phyloP scores from a whole-genome alignment of 2,329 filamentous ascomycete genomes.

The Ophiostoma tasmaniense region DNA sequence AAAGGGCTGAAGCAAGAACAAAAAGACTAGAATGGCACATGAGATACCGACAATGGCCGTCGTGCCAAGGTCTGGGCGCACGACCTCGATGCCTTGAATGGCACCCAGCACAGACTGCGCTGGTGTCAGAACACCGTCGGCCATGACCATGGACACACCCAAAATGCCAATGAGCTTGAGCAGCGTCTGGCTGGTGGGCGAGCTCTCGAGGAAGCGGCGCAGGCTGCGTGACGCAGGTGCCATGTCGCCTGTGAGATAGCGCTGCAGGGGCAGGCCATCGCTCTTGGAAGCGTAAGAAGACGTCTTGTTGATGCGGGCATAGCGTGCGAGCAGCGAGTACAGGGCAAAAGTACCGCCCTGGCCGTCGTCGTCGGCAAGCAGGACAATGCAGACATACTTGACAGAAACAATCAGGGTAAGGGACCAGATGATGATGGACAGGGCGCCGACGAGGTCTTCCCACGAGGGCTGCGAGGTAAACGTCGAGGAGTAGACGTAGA shows the following conservation, averaged over 20 bases:
- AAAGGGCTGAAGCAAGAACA: constrained; percentile 58
- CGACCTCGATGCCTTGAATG: constrained; percentile 55
- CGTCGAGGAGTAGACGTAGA: constrained; percentile 63
- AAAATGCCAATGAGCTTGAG: constrained; percentile 56
- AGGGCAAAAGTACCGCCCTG: constrained; percentile 55
- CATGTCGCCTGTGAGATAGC: constrained; percentile 49
- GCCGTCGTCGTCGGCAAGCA: constrained; percentile 60
- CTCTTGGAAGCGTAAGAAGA: constrained; percentile 44
- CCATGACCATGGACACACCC: constrained; percentile 59
- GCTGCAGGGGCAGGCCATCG: constrained; percentile 49
- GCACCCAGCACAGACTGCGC: constrained; percentile 63
- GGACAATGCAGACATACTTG: constrained; percentile 59
- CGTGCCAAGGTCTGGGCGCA: constrained; percentile 45
- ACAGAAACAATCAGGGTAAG: constrained; percentile 60
- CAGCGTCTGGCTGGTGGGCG: constrained; percentile 39
- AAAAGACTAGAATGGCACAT: constrained; percentile 54
- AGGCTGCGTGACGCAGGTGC: constrained; percentile 42
- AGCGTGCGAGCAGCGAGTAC: constrained; percentile 55
- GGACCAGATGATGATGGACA: constrained; percentile 63
- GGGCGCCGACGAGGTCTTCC: constrained; percentile 52
- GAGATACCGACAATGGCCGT: constrained; percentile 53
- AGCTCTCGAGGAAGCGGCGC: constrained; percentile 50
- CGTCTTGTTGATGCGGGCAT: constrained; percentile 49
- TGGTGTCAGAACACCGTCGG: constrained; percentile 55
- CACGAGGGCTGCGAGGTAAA: constrained; percentile 48